Evolutionary conservation across 2,329 filamentous ascomycete species (phyloP), one percentile per base, ranked within the genome.

Genomic region (Ilyonectria sp.): DNA sequence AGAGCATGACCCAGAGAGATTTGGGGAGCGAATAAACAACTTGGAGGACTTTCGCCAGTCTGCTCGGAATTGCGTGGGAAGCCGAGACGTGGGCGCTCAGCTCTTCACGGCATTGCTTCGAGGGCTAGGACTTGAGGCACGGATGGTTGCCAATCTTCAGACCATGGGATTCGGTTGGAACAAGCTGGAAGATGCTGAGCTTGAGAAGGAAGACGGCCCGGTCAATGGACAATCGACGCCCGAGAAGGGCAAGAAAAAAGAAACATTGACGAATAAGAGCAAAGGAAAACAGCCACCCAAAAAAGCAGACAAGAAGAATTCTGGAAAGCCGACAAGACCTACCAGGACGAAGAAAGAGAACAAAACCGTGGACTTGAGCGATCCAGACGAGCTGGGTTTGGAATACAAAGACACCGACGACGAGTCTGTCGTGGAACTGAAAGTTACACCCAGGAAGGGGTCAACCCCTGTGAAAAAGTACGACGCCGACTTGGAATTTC

Each of bases 81-180:
- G 94, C 67, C 88, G 95, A 69, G 96, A 98, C 79, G 86, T 96
- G 3, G 95, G 94, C 0, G 92, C 93, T 0, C 95, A 98, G 76
- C 86, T 99, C 0, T 98, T 98, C 71, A 97, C 94, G 0, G 93
- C 94, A 3, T 82, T 99, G 8, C 79, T 98, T 23, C 87, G 96
- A 70, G 94, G 91, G 0, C 78, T 98, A 11, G 93, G 93, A 0
- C 83, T 98, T 2, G 94, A 98, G 75, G 90, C 94, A 11, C 88
- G 95, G 33, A 87, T 98, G 85, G 90, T 98, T 3, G 91, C 91
- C 10, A 98, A 90, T 76, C 78, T 99, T 46, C 96, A 98, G 77
- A 92, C 94, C 1, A 82, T 94, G 23, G 96, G 96, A 0, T 97
- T 97, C 79, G 94, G 94, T 2, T 98, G 94, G 91, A 97, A 90